These are phyloP conservation scores for Neurospora pannonica DNA, from an alignment of 495 filamentous ascomycete genomes.

Conservation along the genomic window DNA sequence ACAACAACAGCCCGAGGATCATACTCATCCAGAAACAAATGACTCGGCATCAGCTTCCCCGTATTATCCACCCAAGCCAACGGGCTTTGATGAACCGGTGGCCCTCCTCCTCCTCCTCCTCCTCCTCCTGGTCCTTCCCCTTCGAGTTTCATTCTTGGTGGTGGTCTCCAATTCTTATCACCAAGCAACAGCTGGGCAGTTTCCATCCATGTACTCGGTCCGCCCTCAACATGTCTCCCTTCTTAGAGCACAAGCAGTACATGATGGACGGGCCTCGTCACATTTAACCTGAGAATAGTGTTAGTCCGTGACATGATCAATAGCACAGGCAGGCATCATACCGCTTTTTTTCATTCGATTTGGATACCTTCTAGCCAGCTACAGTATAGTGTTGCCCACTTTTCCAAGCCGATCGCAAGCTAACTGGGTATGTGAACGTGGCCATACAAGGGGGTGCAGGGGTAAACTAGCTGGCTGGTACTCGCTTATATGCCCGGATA, in stretches of 20 bases:
- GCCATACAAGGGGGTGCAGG: too few relatives aligned
- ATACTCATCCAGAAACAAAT: background rate
- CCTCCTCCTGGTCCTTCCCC: background rate
- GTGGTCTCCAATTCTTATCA: slow-evolving; percentile 25
- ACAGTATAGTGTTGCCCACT: too few relatives aligned
- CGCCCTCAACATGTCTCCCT: slow-evolving; percentile 26
- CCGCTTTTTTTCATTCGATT: background rate
- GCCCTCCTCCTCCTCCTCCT: background rate
- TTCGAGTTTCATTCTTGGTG: slow-evolving; percentile 9
- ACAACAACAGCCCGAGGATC: background rate
- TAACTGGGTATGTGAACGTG: too few relatives aligned
- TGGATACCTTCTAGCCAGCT: too few relatives aligned
- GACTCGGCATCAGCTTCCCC: background rate
- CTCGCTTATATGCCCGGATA: too few relatives aligned
- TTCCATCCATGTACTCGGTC: slow-evolving; percentile 7
- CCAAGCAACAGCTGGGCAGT: slow-evolving; percentile 26
- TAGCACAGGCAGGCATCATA: background rate
- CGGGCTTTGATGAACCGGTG: background rate
- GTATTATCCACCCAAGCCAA: background rate
- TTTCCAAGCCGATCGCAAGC: too few relatives aligned
- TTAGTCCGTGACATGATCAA: background rate
- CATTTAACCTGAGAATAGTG: slow-evolving; percentile 28
- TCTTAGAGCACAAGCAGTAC: slow-evolving; percentile 34
- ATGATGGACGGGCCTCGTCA: slow-evolving; percentile 40
- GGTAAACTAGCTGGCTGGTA: too few relatives aligned